Evolutionary conservation across 2,329 filamentous ascomycete species (phyloP).

Genomic region (Verticillium albo-atrum): DNA sequence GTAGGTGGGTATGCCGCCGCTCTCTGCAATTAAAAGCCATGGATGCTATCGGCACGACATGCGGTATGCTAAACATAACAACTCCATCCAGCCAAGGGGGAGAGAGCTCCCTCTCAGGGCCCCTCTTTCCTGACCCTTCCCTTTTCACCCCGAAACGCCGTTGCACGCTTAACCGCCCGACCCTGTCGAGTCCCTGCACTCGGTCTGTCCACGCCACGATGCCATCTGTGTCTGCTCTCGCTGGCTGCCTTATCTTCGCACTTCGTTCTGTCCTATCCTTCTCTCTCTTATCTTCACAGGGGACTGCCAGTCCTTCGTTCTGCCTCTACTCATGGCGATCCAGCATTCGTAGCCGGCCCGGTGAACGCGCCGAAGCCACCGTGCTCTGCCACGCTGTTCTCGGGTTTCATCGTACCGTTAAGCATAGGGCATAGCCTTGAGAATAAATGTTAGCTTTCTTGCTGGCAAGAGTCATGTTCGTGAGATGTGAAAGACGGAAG

Average conservation of each 20-base stretch:
- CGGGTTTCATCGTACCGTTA: slow-evolving; percentile 72
- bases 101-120: neutral
- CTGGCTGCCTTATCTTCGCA: neutral
- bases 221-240: neutral
- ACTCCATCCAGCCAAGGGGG: neutral
- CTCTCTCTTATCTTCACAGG: neutral
- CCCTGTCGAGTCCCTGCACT: neutral
- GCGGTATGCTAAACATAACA: slow-evolving; percentile 13
- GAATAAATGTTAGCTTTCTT: slow-evolving; percentile 20
- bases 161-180: neutral
- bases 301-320: neutral
- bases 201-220: neutral
- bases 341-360: slow-evolving; percentile 26
- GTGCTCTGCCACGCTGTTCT: slow-evolving; percentile 50
- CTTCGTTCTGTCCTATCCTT: no score
- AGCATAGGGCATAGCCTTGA: slow-evolving; percentile 75
- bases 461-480: slow-evolving; percentile 6
- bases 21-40: neutral
- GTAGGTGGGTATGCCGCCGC: neutral
- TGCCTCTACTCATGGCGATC: slow-evolving; percentile 21
- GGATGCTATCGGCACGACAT: neutral
- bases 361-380: slow-evolving; percentile 55
- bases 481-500: neutral
- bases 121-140: neutral
- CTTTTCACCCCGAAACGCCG: neutral